Conservation (phyloP, 2,329 filamentous ascomycete genomes). For the Byssoonygena ceratinophila region DNA sequence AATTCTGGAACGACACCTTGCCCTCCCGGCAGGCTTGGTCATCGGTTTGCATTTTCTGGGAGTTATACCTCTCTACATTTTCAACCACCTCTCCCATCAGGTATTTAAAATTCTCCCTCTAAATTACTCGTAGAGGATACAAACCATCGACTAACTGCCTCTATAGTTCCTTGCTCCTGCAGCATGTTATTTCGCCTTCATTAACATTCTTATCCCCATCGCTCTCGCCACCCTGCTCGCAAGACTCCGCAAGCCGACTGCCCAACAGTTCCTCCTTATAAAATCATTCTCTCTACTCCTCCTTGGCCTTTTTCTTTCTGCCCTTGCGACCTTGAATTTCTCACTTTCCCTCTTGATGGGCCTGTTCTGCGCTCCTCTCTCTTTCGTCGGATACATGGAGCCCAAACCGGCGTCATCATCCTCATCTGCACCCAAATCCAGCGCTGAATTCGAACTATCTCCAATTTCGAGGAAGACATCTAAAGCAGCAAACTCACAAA, state of each 20-base stretch:
- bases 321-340: conserved; percentile 93
- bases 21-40: conserved; percentile 57
- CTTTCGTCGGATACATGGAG: conserved; percentile 47
- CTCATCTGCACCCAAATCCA: background rate
- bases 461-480: background rate
- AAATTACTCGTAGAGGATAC: background rate
- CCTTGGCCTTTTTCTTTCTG: conserved; percentile 81
- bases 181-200: conserved; percentile 49
- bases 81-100: conserved; percentile 59
- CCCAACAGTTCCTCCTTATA: conserved; percentile 64
- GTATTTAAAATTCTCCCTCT: conserved; percentile 40
- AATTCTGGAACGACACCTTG: conserved; percentile 32
- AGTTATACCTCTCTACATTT: conserved; percentile 70
- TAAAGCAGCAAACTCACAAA: background rate
- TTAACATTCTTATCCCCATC: conserved; percentile 49
- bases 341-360: conserved; percentile 78
- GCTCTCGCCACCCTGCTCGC: conserved; percentile 48
- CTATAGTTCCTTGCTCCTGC: conserved; percentile 47
- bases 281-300: conserved; percentile 89
- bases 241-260: conserved; percentile 42
- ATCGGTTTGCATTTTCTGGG: conserved; percentile 64
- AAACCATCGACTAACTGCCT: conserved; percentile 16
- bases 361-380: conserved; percentile 63
- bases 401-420: background rate
- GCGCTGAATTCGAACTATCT: background rate